Evolutionary conservation across 2,329 filamentous ascomycete genomes (phyloP).

Genomic region (Rasamsonia emersonii): DNA sequence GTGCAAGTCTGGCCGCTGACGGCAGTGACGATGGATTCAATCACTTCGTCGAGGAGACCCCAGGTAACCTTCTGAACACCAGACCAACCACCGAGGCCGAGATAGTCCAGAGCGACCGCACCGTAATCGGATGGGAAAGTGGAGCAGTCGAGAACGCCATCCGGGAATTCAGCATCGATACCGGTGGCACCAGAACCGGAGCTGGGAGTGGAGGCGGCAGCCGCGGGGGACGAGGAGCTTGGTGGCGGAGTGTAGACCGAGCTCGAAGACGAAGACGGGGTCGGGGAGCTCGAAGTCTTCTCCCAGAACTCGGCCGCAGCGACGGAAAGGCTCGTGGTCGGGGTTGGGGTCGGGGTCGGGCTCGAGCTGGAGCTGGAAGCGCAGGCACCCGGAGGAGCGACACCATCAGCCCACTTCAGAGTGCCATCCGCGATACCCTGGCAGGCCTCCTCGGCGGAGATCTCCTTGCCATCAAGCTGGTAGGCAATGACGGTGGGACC

Average conservation of each 20-base stretch:
- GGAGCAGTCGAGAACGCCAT: constrained; percentile 61
- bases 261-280: constrained; percentile 12
- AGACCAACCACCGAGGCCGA: constrained; percentile 65
- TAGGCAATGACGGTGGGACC: constrained; percentile 62
- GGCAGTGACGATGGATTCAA: constrained; percentile 59
- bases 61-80: constrained; percentile 61
- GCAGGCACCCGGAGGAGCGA: constrained; percentile 50
- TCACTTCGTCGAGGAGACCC: constrained; percentile 39
- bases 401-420: constrained; percentile 55
- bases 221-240: constrained; percentile 11
- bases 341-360: constrained; percentile 21
- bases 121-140: constrained; percentile 75
- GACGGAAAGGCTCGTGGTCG: constrained; percentile 22
- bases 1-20: constrained; percentile 54
- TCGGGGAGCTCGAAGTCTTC: constrained; percentile 21
- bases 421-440: constrained; percentile 62
- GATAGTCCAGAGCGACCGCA: constrained; percentile 60
- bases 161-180: constrained; percentile 62
- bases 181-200: constrained; percentile 38
- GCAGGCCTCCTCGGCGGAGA: constrained; percentile 57
- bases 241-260: constrained; percentile 17
- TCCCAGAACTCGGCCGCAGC: constrained; percentile 44
- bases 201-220: constrained; percentile 8
- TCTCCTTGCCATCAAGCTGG: constrained; percentile 55
- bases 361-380: constrained; percentile 20